Evolutionary conservation across 2,329 filamentous ascomycete genomes (phyloP).

Genomic region (Xylaria digitata): DNA sequence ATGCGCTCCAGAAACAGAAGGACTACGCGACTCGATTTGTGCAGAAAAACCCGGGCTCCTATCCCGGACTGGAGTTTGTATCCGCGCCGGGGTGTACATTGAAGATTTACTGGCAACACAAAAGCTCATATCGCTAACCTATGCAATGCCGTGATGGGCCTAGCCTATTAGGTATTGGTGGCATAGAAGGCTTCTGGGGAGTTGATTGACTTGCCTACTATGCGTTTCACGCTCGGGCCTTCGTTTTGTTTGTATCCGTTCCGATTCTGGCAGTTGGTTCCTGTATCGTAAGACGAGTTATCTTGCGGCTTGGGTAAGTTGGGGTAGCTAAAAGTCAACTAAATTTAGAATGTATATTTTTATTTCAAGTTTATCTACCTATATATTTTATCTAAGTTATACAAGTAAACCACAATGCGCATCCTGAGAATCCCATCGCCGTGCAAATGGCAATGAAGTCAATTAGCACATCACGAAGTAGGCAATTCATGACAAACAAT

Average conservation of each 20-base stretch:
- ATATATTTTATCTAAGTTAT: too few species aligned
- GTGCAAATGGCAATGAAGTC: too few species aligned
- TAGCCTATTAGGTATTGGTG: neutral
- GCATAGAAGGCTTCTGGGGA: too few species aligned
- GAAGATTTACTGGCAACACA: constrained; percentile 37
- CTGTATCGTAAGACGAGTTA: neutral
- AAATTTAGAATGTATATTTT: too few species aligned
- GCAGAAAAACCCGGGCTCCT: constrained; percentile 13
- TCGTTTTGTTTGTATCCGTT: neutral
- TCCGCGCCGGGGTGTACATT: constrained; percentile 24
- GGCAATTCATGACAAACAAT: too few species aligned
- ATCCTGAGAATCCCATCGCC: too few species aligned
- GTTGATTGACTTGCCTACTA: neutral
- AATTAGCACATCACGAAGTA: too few species aligned
- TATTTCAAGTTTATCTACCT: too few species aligned
- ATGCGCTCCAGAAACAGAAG: constrained; percentile 35
- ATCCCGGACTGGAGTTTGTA: constrained; percentile 18
- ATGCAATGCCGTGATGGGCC: too few species aligned
- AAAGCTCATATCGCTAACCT: constrained; percentile 24
- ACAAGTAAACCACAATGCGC: too few species aligned
- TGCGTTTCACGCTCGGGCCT: neutral
- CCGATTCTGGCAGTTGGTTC: neutral
- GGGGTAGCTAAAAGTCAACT: too few species aligned
- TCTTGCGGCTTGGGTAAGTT: too few species aligned
- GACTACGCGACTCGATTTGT: constrained; percentile 29